Evolutionary conservation across 345 rosid species (phyloP).

Genomic region (Durio zibethinus): DNA sequence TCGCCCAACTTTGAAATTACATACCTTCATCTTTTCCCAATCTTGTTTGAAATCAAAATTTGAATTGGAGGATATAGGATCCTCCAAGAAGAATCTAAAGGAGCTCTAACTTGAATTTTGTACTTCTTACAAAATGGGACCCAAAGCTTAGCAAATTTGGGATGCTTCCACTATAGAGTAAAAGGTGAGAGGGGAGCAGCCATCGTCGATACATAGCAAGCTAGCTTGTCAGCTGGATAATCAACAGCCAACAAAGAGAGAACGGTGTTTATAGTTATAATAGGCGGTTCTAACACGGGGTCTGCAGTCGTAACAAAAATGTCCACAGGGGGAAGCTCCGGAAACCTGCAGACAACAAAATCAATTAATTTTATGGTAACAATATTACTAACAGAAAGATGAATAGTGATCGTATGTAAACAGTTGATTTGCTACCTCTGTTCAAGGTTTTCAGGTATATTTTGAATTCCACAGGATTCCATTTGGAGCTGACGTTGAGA

Average conservation of each 20-base stretch:
- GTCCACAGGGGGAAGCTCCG: slow-evolving; percentile 23
- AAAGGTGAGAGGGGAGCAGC: slow-evolving; percentile 56
- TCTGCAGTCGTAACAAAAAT: slow-evolving; percentile 31
- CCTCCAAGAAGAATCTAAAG: slow-evolving; percentile 46
- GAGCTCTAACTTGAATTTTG: slow-evolving; percentile 52
- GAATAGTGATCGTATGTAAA: neutral
- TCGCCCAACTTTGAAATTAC: neutral
- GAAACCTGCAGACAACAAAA: neutral
- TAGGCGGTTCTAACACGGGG: slow-evolving; percentile 25
- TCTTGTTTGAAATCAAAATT: slow-evolving; percentile 46
- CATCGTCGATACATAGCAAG: slow-evolving; percentile 46
- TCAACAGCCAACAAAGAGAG: slow-evolving; percentile 23
- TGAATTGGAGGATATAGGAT: neutral
- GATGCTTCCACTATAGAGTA: slow-evolving; percentile 58
- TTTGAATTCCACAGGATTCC: slow-evolving; percentile 50
- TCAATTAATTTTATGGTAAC: no score
- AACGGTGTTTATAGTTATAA: slow-evolving; percentile 30
- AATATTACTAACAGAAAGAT: neutral
- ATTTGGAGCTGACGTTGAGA: slow-evolving; percentile 38
- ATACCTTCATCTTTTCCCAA: slow-evolving; percentile 18
- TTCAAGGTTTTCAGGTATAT: slow-evolving; percentile 42
- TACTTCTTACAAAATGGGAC: slow-evolving; percentile 69
- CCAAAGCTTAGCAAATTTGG: slow-evolving; percentile 64
- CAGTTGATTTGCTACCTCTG: neutral
- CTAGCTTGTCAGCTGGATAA: slow-evolving; percentile 10